These are phyloP conservation scores for Ophiostoma montium DNA, from an alignment of 2,329 filamentous ascomycete species.

Conservation along the genomic window DNA sequence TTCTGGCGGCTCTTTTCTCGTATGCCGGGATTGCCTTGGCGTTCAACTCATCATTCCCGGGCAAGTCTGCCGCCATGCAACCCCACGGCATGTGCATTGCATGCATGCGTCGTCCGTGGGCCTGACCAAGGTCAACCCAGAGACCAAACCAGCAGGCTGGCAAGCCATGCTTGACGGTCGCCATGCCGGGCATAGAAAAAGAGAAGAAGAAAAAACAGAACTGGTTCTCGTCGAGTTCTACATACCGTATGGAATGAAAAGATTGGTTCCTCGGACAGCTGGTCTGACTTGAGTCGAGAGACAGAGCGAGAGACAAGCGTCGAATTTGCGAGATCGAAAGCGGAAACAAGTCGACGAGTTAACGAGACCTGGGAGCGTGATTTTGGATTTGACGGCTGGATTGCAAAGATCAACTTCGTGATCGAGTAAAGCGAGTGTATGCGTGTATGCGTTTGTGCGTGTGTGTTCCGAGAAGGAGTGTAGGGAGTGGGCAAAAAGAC, in stretches of 20 bases:
- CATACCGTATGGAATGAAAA: too few relatives aligned
- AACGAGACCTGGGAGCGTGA: not conserved
- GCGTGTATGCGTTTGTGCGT: not conserved
- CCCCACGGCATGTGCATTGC: not conserved
- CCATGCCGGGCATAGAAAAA: too few relatives aligned
- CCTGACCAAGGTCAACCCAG: too few relatives aligned
- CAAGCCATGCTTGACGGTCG: too few relatives aligned
- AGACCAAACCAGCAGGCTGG: too few relatives aligned
- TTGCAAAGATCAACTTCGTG: not conserved
- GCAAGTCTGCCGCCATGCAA: not conserved
- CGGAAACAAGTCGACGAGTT: not conserved
- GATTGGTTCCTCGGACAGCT: too few relatives aligned
- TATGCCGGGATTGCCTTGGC: not conserved
- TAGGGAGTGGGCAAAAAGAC: not conserved
- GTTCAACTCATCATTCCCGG: not conserved
- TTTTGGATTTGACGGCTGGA: conserved; percentile 28
- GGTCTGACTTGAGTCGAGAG: not conserved
- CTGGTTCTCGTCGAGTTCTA: too few relatives aligned
- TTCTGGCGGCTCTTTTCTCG: too few relatives aligned
- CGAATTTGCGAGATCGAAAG: not conserved
- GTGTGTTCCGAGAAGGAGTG: not conserved
- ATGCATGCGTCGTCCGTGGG: not conserved
- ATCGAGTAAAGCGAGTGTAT: not conserved
- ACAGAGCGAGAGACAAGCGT: not conserved
- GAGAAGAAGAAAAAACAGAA: too few relatives aligned